Evolutionary conservation across 331 rosid species (phyloP).

Genomic region (Rhamnella rubrinervis): DNA sequence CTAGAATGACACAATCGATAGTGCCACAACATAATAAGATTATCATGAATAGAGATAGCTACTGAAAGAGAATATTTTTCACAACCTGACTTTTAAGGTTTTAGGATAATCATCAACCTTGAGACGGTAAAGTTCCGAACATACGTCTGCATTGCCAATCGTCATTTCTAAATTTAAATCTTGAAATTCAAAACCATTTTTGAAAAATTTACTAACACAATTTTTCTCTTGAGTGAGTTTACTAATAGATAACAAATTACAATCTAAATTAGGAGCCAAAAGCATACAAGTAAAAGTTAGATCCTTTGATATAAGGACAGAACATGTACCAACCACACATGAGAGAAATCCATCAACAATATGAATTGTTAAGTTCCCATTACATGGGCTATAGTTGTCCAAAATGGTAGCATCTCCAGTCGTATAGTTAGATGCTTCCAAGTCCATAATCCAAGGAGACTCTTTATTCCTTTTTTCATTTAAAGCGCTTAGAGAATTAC

Average conservation of each 20-base stretch:
- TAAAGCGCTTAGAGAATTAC: neutral
- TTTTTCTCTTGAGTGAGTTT: no score
- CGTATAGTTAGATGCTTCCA: neutral
- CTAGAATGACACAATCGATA: neutral
- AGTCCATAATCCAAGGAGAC: neutral
- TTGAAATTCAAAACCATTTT: neutral
- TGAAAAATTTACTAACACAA: neutral
- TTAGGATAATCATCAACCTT: neutral
- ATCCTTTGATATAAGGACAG: neutral
- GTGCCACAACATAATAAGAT: constrained; percentile 1
- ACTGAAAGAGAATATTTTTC: neutral
- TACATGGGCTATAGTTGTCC: neutral
- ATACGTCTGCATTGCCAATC: neutral
- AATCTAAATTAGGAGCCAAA: neutral
- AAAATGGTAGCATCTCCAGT: neutral
- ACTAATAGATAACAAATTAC: neutral
- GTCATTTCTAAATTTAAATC: neutral
- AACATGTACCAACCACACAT: neutral
- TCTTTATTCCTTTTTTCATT: neutral
- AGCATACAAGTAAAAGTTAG: neutral
- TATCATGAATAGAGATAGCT: neutral
- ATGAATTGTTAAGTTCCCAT: neutral
- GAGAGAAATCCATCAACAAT: neutral
- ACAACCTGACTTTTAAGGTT: neutral
- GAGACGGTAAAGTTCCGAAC: neutral